These are phyloP conservation scores for Talaromyces sp. DNA, from an alignment of 2,329 filamentous ascomycete species.

Conservation along the genomic window DNA sequence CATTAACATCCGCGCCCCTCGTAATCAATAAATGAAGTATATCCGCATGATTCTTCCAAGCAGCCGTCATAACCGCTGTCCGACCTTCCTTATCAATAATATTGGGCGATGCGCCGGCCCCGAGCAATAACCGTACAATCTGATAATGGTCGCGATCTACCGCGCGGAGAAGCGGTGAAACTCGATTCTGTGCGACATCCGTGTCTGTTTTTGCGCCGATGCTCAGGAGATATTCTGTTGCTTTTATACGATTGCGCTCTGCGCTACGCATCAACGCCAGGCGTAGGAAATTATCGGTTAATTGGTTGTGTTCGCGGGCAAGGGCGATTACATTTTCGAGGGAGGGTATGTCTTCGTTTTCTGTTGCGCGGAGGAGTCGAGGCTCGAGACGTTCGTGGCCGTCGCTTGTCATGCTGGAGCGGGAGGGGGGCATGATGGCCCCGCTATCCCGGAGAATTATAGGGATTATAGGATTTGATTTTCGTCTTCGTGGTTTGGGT, in stretches of 20 bases:
- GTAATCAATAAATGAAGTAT: constrained; percentile 42
- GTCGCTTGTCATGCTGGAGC: constrained; percentile 39
- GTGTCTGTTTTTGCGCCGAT: constrained; percentile 37
- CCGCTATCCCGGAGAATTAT: too few relatives aligned
- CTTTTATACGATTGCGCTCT: constrained; percentile 38
- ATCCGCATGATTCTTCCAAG: constrained; percentile 46
- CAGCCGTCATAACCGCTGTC: constrained; percentile 49
- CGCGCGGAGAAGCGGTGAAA: constrained; percentile 41
- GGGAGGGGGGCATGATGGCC: constrained; percentile 29
- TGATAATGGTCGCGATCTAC: constrained; percentile 45
- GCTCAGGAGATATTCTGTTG: constrained; percentile 40
- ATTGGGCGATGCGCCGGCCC: constrained; percentile 36
- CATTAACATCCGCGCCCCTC: constrained; percentile 40
- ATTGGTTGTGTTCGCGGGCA: constrained; percentile 39
- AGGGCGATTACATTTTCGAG: constrained; percentile 35
- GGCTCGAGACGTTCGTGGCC: constrained; percentile 45
- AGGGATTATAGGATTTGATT: too few relatives aligned
- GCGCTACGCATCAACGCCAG: constrained; percentile 45
- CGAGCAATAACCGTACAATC: constrained; percentile 49
- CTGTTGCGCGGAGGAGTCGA: constrained; percentile 44
- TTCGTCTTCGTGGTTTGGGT: too few relatives aligned
- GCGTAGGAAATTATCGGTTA: constrained; percentile 42
- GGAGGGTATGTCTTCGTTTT: constrained; percentile 38
- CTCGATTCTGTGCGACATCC: constrained; percentile 34
- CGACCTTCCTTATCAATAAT: constrained; percentile 50